A percentile compares a stretch with the other conserved stretches of the same genome.
phyloP scores from a whole-genome alignment of 1,139 yeast species.

The Pneumocystis carinii region DNA sequence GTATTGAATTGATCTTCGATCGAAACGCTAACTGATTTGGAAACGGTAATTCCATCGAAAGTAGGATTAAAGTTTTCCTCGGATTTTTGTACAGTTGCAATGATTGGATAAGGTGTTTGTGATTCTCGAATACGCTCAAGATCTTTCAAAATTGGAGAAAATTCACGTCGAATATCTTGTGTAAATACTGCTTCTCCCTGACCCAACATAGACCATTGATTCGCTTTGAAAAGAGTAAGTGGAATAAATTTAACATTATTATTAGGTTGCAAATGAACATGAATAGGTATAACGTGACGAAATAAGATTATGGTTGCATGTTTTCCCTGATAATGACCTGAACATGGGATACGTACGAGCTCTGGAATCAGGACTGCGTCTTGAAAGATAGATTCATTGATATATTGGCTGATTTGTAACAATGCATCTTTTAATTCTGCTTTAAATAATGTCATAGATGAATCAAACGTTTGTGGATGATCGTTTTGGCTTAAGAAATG shows the following conservation, averaged over 20 bases:
- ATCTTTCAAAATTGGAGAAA: background rate
- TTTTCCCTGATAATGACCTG: background rate
- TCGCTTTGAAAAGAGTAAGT: background rate
- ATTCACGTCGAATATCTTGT: conserved; percentile 2
- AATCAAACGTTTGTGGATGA: background rate
- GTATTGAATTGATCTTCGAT: background rate
- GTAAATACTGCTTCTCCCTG: background rate
- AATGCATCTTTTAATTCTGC: conserved; percentile 5
- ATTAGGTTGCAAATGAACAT: background rate
- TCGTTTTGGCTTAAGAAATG: background rate
- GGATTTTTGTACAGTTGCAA: background rate
- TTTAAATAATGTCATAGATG: background rate
- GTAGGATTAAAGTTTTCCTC: background rate
- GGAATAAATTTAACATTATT: conserved; percentile 1
- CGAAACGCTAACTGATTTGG: background rate
- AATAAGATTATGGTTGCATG: conserved; percentile 4
- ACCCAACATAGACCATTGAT: conserved; percentile 2
- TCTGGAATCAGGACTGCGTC: conserved; percentile 6
- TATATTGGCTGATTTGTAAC: background rate
- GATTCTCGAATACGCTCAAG: background rate
- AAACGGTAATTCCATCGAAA: background rate
- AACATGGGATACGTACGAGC: conserved; percentile 3
- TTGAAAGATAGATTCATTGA: conserved; percentile 2
- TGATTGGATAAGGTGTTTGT: background rate
- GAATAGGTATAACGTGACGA: conserved; percentile 5